Conservation (phyloP, 257 asterid species). For the Solanum pinnatisectum region DNA sequence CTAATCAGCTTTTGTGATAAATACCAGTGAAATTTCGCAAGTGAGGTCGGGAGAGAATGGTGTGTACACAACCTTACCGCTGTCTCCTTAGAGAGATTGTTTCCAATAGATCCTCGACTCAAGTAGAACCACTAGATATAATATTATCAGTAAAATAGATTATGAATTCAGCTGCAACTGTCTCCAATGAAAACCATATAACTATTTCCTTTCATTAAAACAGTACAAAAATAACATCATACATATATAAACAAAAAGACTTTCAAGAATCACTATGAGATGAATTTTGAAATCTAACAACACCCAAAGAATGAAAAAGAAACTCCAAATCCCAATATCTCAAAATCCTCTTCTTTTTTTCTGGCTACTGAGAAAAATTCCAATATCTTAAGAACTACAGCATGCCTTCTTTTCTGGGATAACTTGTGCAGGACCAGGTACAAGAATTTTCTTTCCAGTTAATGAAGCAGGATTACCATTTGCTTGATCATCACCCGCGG, state of each 20-base stretch:
- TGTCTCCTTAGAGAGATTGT: neutral
- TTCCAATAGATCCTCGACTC: neutral
- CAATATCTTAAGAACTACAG: constrained; percentile 32
- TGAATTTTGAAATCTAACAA: neutral
- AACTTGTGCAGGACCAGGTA: constrained; percentile 63
- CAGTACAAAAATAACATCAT: neutral
- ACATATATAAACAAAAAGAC: constrained; percentile 2
- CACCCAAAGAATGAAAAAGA: neutral
- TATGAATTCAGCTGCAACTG: neutral
- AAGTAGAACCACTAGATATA: neutral
- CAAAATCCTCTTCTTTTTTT: constrained; percentile 5
- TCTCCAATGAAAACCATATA: neutral
- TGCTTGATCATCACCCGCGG: constrained; percentile 37
- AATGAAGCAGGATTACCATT: constrained; percentile 47
- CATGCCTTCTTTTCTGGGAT: constrained; percentile 67
- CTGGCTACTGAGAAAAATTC: neutral
- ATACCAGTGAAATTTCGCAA: neutral
- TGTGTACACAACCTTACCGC: neutral
- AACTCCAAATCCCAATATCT: neutral
- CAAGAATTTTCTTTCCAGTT: constrained; percentile 50
- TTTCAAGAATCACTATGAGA: neutral
- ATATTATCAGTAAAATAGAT: neutral
- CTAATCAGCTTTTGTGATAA: neutral
- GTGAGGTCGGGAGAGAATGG: neutral
- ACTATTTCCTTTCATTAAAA: neutral